phyloP scores from a whole-genome alignment of 345 rosid species.

The Eucalyptus brandiana region DNA sequence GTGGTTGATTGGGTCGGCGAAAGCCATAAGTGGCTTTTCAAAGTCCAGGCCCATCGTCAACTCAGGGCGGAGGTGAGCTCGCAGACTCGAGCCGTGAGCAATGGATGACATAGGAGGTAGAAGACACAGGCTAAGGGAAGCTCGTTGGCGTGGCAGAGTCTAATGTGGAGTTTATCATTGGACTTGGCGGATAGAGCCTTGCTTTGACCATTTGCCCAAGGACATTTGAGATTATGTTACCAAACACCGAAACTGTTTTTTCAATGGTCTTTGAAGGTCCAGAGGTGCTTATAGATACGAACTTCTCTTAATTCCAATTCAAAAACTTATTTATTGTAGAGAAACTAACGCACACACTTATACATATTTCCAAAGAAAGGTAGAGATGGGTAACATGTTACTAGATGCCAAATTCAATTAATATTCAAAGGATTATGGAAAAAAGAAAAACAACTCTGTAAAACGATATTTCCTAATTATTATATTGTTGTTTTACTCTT shows the following conservation, averaged over 20 bases:
- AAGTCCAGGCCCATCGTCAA: no score
- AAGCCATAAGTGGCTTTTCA: no score
- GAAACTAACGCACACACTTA: rapidly evolving
- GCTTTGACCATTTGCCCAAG: no score
- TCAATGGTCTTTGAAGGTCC: neutral
- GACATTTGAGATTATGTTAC: no score
- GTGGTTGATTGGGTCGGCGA: rapidly evolving
- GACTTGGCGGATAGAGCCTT: no score
- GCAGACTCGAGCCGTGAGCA: no score
- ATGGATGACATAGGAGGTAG: no score
- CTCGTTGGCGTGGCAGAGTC: no score
- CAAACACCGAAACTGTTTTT: no score
- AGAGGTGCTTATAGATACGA: neutral
- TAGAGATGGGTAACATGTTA: neutral
- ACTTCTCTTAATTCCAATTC: neutral
- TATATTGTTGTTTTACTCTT: neutral
- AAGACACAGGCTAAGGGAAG: no score
- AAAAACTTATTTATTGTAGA: neutral
- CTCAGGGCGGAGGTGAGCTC: no score
- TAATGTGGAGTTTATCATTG: no score
- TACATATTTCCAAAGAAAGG: neutral
- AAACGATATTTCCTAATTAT: neutral
- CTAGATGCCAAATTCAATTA: neutral
- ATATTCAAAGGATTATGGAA: neutral
- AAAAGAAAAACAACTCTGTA: neutral